A percentile compares a stretch with the other conserved stretches of the same genome.
Evolutionary conservation across 148 eudicot species (phyloP).

Genomic region (Suaeda aralocaspica): DNA sequence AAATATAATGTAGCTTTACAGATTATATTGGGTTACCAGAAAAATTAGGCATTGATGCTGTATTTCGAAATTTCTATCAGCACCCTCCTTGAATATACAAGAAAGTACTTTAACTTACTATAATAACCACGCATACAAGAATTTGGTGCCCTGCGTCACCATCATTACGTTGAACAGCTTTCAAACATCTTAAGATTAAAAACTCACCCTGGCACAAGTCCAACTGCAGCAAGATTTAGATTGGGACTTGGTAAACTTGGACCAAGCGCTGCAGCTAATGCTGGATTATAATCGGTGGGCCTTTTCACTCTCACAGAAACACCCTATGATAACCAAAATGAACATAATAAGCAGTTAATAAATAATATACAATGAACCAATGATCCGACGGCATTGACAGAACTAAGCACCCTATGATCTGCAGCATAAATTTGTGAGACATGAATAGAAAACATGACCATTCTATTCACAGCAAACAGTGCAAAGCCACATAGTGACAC

Average conservation of each 20-base stretch:
- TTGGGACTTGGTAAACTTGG: slow-evolving; percentile 85
- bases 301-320: slow-evolving; percentile 80
- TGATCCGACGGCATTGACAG: slow-evolving; percentile 6
- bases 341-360: slow-evolving; percentile 17
- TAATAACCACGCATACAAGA: not conserved
- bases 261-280: slow-evolving; percentile 82
- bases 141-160: not conserved
- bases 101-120: not conserved
- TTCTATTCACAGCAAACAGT: not conserved
- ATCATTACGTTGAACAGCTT: not conserved
- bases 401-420: slow-evolving; percentile 17
- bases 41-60: not conserved
- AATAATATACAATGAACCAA: slow-evolving; percentile 6
- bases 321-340: slow-evolving; percentile 48
- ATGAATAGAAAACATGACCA: slow-evolving; percentile 12
- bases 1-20: too few species aligned
- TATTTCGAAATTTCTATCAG: not conserved
- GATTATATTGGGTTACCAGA: not conserved
- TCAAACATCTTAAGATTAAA: not conserved
- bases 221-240: slow-evolving; percentile 80
- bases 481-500: not conserved
- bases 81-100: not conserved
- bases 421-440: slow-evolving; percentile 4
- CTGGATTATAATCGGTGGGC: slow-evolving; percentile 90
- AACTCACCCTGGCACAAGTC: slow-evolving; percentile 77